These are phyloP conservation scores for Psilocybe mexicana DNA, from an alignment of 1,284 basidiomycete species.

Conservation along the genomic window DNA sequence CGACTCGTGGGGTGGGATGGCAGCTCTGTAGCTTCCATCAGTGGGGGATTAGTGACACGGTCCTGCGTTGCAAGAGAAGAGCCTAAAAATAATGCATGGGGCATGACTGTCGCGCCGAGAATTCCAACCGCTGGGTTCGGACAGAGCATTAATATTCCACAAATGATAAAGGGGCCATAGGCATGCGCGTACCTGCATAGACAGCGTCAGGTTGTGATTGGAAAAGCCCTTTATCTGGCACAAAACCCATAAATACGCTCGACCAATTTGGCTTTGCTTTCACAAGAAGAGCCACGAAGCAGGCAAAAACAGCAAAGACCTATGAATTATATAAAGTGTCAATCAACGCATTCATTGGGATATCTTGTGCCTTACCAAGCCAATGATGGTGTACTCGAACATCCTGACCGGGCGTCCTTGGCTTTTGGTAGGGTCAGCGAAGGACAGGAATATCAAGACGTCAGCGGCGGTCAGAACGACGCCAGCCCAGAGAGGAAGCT, in stretches of 20 bases:
- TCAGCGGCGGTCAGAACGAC: conserved; percentile 80
- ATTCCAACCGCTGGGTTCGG: conserved; percentile 61
- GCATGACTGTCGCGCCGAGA: conserved; percentile 49
- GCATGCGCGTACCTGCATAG: conserved; percentile 56
- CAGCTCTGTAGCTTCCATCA: conserved; percentile 11
- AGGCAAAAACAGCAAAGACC: conserved; percentile 70
- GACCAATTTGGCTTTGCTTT: conserved; percentile 71
- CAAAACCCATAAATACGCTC: conserved; percentile 71
- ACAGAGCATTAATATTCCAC: neutral
- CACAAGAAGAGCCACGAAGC: conserved; percentile 73
- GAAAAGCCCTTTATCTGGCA: conserved; percentile 63
- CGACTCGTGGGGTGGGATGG: conserved; percentile 9
- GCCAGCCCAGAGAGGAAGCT: conserved; percentile 70
- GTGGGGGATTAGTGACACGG: conserved; percentile 38
- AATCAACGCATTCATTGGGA: conserved; percentile 1
- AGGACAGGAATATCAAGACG: conserved; percentile 69
- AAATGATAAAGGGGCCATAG: neutral
- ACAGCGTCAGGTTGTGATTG: conserved; percentile 52
- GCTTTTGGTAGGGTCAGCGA: conserved; percentile 53
- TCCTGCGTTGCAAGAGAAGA: conserved; percentile 73
- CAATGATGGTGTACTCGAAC: conserved; percentile 79
- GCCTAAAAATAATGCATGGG: conserved; percentile 78
- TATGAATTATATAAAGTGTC: conserved; percentile 23
- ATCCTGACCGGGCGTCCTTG: conserved; percentile 51
- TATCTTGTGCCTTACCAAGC: conserved; percentile 46